Evolutionary conservation across 2,329 filamentous ascomycete genomes (phyloP).

Genomic region (Tolypocladium cylindrosporum): DNA sequence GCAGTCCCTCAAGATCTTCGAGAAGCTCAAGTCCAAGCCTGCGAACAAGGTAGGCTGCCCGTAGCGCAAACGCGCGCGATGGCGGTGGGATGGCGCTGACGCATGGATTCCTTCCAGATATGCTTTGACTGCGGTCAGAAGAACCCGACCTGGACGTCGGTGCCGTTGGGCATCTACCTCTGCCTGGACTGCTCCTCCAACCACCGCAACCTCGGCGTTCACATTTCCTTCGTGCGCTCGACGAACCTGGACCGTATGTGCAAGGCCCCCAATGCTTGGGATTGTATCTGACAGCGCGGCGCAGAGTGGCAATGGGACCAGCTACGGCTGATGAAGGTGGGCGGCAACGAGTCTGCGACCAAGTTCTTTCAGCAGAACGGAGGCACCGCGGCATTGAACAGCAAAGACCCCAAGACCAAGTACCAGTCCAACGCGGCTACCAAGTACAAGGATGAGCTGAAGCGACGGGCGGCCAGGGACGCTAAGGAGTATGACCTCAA

Average conservation of each 20-base stretch:
- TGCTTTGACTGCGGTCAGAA: constrained; percentile 98
- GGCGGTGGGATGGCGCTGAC: background rate
- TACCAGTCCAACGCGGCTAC: constrained; percentile 88
- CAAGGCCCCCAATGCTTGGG: background rate
- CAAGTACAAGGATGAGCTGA: constrained; percentile 97
- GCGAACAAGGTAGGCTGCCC: constrained; percentile 71
- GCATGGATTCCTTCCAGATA: constrained; percentile 46
- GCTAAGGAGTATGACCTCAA: constrained; percentile 62
- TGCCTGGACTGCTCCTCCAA: constrained; percentile 97
- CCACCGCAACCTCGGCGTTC: constrained; percentile 93
- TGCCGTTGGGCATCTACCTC: constrained; percentile 93
- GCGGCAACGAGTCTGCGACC: constrained; percentile 93
- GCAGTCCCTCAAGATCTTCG: constrained; percentile 94
- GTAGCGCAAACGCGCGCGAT: background rate
- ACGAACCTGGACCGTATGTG: constrained; percentile 93
- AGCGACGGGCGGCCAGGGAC: constrained; percentile 73
- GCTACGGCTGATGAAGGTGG: constrained; percentile 93
- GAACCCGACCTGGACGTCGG: constrained; percentile 97
- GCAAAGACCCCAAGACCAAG: constrained; percentile 95
- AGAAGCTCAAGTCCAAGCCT: constrained; percentile 88
- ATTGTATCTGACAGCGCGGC: background rate
- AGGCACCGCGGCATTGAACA: constrained; percentile 83
- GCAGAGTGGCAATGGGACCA: constrained; percentile 98
- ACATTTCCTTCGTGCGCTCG: constrained; percentile 97
- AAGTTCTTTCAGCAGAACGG: constrained; percentile 98